phyloP scores from a whole-genome alignment of 2,329 filamentous ascomycete genomes.

The Stachybotrys elegans region DNA sequence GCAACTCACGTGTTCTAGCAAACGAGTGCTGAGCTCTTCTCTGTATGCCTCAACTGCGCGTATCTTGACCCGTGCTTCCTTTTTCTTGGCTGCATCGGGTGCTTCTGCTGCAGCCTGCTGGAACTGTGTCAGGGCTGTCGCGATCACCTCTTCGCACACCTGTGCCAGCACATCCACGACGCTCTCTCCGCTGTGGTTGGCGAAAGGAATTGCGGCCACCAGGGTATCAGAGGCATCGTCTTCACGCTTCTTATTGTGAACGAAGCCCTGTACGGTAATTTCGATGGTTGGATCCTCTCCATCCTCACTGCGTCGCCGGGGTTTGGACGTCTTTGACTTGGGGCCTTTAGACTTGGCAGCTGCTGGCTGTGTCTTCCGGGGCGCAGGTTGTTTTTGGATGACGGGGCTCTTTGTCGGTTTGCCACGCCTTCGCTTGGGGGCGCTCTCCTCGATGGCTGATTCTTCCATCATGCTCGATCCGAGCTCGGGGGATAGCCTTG shows the following conservation, averaged over 20 bases:
- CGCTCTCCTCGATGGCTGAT: slow-evolving; percentile 24
- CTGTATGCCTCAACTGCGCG: slow-evolving; percentile 54
- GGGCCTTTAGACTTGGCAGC: background rate
- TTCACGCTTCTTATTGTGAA: slow-evolving; percentile 38
- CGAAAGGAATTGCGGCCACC: slow-evolving; percentile 47
- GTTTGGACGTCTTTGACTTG: slow-evolving; percentile 16
- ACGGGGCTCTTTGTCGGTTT: slow-evolving; percentile 33
- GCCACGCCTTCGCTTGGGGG: slow-evolving; percentile 32
- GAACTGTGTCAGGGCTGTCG: slow-evolving; percentile 42
- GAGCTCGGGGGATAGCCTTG: slow-evolving; percentile 35
- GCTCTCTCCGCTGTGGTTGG: slow-evolving; percentile 51
- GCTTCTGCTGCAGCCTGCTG: slow-evolving; percentile 32
- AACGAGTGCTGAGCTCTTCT: slow-evolving; percentile 48
- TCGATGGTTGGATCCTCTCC: slow-evolving; percentile 33
- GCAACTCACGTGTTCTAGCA: slow-evolving; percentile 53
- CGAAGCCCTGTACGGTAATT: slow-evolving; percentile 56
- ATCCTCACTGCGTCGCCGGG: slow-evolving; percentile 15
- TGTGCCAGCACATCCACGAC: slow-evolving; percentile 58
- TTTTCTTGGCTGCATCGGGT: slow-evolving; percentile 41
- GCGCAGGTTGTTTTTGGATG: slow-evolving; percentile 32
- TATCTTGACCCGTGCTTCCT: slow-evolving; percentile 51
- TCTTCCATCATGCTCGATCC: slow-evolving; percentile 27
- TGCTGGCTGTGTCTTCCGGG: slow-evolving; percentile 15
- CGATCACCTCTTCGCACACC: slow-evolving; percentile 56
- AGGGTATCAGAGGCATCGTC: slow-evolving; percentile 37